These are phyloP conservation scores for Marvania coccoides DNA, from an alignment of 139 green algal species.

Conservation along the genomic window DNA sequence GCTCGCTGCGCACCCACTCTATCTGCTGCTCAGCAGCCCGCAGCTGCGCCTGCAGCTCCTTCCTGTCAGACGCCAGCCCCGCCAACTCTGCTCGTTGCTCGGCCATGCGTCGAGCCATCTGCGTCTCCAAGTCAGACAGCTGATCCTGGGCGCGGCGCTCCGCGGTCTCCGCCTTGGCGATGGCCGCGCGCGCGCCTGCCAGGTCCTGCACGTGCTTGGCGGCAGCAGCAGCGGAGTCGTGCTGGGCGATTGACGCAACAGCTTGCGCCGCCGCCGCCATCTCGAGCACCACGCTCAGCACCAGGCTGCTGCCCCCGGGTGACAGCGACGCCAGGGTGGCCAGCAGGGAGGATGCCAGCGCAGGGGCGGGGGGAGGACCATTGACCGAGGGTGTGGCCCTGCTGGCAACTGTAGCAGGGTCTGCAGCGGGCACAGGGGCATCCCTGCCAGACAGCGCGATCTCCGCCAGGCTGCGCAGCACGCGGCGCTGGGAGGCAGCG, in stretches of 20 bases:
- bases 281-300: constrained; percentile 1
- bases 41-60: constrained; percentile 19
- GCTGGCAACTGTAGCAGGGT: background rate
- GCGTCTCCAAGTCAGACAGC: background rate
- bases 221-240: background rate
- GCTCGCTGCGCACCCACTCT: constrained; percentile 27
- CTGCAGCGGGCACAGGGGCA: background rate
- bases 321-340: background rate
- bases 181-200: background rate
- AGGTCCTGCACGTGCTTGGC: too few relatives aligned
- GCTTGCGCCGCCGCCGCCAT: background rate
- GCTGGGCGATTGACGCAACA: background rate
- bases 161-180: background rate
- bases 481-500: constrained; percentile 25
- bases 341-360: background rate
- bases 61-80: background rate
- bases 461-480: constrained; percentile 35
- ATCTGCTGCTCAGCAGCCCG: constrained; percentile 24
- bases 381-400: background rate
- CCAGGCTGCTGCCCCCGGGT: constrained; percentile 8
- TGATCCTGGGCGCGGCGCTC: background rate
- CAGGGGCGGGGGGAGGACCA: constrained; percentile 4
- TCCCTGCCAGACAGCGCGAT: constrained; percentile 8
- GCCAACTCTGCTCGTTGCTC: constrained; percentile 12
- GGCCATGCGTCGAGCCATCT: background rate